Base-by-base conservation (phyloP, 176 grass and related monocot genomes). In the Triticum dicoccoides region DNA sequence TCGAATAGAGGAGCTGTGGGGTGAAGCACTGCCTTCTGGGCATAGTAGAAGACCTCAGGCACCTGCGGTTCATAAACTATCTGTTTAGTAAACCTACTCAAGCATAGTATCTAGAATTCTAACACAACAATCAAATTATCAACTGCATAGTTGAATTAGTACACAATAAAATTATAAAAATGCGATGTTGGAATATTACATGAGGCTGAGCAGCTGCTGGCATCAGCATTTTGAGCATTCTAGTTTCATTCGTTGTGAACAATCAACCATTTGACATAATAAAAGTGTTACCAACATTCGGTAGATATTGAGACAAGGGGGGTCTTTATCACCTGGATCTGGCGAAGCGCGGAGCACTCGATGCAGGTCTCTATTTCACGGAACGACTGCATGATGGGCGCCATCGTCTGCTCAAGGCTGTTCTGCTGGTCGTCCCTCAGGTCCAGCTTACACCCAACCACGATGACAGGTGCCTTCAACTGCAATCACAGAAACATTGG, bases 311-410 rank as follows among this genome's bases (percentile, higher is more conserved):
- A 39, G 1, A 78, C 34, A 85, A 6, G 65, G 45, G 47, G 23
- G 6, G 20, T 17, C 12, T 29, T 76, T n/a, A 35, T 71, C n/a
- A 99, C 97, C 94, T 99, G 97, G 85, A 99, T 96, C 91, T 99
- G 94, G 73, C 97, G 87, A 66, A 99, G 94, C 18, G 92, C 94
- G 3, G 94, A 99, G 69, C 97, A 99, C 71, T 99, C 97, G 12
- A 99, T 99, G 91, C 97, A 99, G 41, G 97, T 94, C 85, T 99
- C 94, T 15, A 99, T 99, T 85, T 99, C 94, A 3, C 94, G 85
- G 78, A 94, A 99, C 20, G 83, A 87, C 84, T 97, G 97, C 94
- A 96, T 99, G 83, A 99, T 99, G 52, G 94, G 94, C 61, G 89
- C 89, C 97, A 99, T 99, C 24, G 96, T 91, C 90, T 99, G 97